These are phyloP conservation scores for Saccharomycopsis sp. DNA, from an alignment of 805 yeast genomes.

Conservation along the genomic window DNA sequence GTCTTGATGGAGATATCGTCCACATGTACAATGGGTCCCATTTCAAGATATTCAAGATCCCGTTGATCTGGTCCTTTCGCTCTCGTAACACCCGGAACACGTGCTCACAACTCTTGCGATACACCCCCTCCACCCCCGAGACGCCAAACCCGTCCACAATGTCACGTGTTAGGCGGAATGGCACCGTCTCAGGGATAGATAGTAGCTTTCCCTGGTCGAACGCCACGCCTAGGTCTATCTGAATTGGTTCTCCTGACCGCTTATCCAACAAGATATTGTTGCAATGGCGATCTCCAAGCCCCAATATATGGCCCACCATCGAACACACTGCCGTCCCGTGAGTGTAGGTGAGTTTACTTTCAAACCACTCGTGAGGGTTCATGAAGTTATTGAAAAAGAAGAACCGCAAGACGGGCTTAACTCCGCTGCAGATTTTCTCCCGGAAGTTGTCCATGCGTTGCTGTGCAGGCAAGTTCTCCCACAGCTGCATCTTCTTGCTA, in stretches of 20 bases:
- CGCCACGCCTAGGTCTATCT: conserved; percentile 93
- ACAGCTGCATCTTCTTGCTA: conserved; percentile 53
- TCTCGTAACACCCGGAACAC: conserved; percentile 60
- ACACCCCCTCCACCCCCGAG: conserved; percentile 76
- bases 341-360: conserved; percentile 55
- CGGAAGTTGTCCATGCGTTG: conserved; percentile 42
- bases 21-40: conserved; percentile 94
- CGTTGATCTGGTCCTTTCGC: conserved; percentile 63
- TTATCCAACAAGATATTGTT: conserved; percentile 82
- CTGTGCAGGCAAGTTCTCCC: conserved; percentile 39
- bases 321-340: conserved; percentile 81
- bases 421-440: conserved; percentile 38
- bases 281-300: conserved; percentile 93
- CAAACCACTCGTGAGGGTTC: conserved; percentile 70
- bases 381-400: conserved; percentile 66
- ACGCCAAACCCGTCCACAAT: conserved; percentile 90
- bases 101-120: conserved; percentile 64
- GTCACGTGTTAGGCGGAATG: conserved; percentile 86
- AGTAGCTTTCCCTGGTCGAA: conserved; percentile 87
- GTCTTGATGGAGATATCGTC: conserved; percentile 74
- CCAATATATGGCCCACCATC: conserved; percentile 80
- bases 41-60: conserved; percentile 76
- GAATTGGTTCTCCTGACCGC: conserved; percentile 85
- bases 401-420: conserved; percentile 60
- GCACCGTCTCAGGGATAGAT: conserved; percentile 88